Base-by-base conservation (phyloP, 2,329 filamentous ascomycete species). In the Akanthomyces uredinophilus region DNA sequence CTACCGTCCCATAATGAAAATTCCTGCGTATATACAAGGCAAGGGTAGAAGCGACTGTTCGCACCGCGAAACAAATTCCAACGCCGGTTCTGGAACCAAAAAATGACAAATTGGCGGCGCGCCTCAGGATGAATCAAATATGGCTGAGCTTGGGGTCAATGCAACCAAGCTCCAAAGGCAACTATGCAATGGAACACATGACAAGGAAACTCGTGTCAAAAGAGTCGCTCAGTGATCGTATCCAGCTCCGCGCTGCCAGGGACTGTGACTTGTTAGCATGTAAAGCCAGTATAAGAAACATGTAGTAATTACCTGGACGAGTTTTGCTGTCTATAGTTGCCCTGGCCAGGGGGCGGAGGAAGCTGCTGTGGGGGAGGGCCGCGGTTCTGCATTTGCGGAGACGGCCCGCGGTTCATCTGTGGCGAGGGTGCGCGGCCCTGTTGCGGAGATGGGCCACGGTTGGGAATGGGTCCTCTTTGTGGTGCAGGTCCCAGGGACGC, bases 161-260 rank as follows among this genome's bases (percentile, higher is more conserved):
- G 11, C 18, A 16, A 18, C 41, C 14, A 58, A 32, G 11, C 22
- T 29, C 16, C 18, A 39, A 37, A 29, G 4, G 6, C 37, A 43
- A 44, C 27, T 60, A 60, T 60, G 57, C 49, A 53, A 46, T 60
- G 20, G 14, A 43, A 60, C 47, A 44, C 47, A 53, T 46, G 39
- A 53, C 27, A 60, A 60, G 39, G 39, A 53, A 60, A 60, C 49
- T 60, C 49, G 57, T 60, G 46, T 59, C 46, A 35, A 51, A 35
- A 13, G 56, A 55, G 37, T 58, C 53, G 50, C 24, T 58, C 53
- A 65, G 43, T 77, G 73, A 22, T 79, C 77, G 65, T 79, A 79
- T 46, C 77, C 77, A 51, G 77, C 77, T 63, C 77, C 77, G 64
- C 77, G 77, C 66, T 79, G 77, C 77, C 77, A 79, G 29, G 77